These are phyloP conservation scores for Lithocarpus polystachyus DNA, from an alignment of 306 rosid species.

Conservation along the genomic window DNA sequence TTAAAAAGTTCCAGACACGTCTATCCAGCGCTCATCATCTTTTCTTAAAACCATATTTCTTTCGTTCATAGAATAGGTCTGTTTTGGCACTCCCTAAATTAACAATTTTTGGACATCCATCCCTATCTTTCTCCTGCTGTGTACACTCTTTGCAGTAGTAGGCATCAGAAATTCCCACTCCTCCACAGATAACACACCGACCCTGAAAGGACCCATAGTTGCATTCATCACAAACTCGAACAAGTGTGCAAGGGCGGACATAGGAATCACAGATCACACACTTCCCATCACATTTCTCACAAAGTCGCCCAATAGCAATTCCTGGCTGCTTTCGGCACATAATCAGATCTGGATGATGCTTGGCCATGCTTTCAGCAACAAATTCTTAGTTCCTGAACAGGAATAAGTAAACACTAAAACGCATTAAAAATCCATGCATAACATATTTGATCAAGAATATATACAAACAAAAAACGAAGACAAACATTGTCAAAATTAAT, in stretches of 20 bases:
- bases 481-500: background rate
- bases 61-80: conserved; percentile 78
- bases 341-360: conserved; percentile 90
- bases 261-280: conserved; percentile 82
- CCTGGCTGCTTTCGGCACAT: conserved; percentile 93
- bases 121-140: conserved; percentile 92
- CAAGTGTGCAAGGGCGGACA: conserved; percentile 90
- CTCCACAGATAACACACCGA: conserved; percentile 88
- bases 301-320: conserved; percentile 75
- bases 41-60: conserved; percentile 93
- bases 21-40: conserved; percentile 32
- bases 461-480: background rate
- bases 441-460: background rate
- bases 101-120: conserved; percentile 92
- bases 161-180: conserved; percentile 88
- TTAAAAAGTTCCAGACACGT: background rate
- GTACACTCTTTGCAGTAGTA: conserved; percentile 98
- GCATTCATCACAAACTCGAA: conserved; percentile 86
- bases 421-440: background rate
- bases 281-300: conserved; percentile 90
- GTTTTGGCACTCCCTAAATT: conserved; percentile 88
- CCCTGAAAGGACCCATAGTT: conserved; percentile 81
- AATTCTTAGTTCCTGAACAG: conserved; percentile 22
- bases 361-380: conserved; percentile 54
- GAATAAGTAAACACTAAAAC: background rate